Conservation (phyloP, 2,329 filamentous ascomycete genomes). For the Claviceps sp. region DNA sequence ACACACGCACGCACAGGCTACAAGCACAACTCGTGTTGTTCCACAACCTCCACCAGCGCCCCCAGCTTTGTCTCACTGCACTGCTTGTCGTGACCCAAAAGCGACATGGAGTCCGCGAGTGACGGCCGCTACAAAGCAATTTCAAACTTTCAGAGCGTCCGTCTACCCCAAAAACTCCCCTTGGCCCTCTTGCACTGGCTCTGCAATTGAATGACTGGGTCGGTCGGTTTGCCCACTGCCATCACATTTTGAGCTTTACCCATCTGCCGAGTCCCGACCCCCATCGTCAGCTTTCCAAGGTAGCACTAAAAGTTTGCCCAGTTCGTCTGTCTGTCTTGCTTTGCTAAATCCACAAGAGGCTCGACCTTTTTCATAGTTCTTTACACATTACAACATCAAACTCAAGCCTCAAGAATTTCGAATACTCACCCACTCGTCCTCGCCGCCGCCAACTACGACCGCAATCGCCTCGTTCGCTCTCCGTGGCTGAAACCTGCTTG, state of each 20-base stretch:
- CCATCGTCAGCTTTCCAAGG: background rate
- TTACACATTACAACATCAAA: background rate
- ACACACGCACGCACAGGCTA: background rate
- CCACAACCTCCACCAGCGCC: background rate
- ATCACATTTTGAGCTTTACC: background rate
- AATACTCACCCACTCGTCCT: background rate
- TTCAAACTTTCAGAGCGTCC: background rate
- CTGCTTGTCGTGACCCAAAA: background rate
- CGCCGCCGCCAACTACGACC: background rate
- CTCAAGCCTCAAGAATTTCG: background rate
- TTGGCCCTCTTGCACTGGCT: constrained; percentile 1
- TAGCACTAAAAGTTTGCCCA: background rate
- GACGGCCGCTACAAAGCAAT: background rate
- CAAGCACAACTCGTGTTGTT: background rate
- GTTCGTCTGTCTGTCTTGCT: background rate
- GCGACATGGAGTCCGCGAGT: background rate
- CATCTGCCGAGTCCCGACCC: background rate
- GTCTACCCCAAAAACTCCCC: background rate
- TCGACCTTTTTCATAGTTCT: background rate
- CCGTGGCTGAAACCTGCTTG: background rate
- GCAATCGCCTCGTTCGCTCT: background rate
- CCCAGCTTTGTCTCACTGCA: constrained; percentile 3
- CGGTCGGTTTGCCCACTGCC: background rate
- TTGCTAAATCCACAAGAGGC: background rate
- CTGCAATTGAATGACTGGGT: constrained; percentile 4